Evolutionary conservation across 2,329 filamentous ascomycete genomes (phyloP), one percentile per base, ranked within the genome.

Genomic region (Cladosporium cucumerinum): DNA sequence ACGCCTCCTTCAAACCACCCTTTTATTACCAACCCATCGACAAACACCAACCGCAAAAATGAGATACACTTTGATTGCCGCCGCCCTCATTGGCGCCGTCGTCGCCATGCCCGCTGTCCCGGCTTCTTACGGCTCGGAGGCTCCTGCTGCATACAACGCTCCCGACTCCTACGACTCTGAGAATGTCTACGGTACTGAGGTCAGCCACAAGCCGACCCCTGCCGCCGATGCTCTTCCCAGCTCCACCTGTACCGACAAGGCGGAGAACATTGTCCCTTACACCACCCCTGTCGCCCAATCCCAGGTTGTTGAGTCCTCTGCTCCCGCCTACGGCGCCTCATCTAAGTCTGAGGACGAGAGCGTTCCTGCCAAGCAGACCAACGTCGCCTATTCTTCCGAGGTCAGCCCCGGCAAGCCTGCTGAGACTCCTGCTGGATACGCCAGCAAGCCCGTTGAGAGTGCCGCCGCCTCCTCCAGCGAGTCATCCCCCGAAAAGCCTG

Each of bases 21-120:
- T 46, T 61, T 49, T 54, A 55, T 52, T 49, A 46, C 52, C 39
- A 57, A 57, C 21, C 28, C 23, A 57, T 8, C 32, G 39, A 57
- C n/a, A 54, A 52, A 49, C 46, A 51, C 61, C 49, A n/a, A 65
- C 57, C 36, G 39, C 62, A 58, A 68, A 68, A 28, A 68, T 68
- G 66, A 58, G 58, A 34, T 66, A 64, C 65, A 43, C 65, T 57
- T 43, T 68, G n/a, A 63, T 68, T 39, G 58, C 66, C 36, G 60
- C 66, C 43, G 62, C 66, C 65, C 62, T 68, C 55, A 60, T 68
- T 57, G 66, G 66, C 65, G 62, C 65, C 21, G 66, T 57, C 32
- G 61, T 63, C 49, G 66, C 66, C 49, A 62, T 66, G 48, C 66
- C 66, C 58, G 49, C 61, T 23, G 57, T 61, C n/a, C 61, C 60